phyloP scores from a whole-genome alignment of 441 rosid species.

The Erysimum cheiri region DNA sequence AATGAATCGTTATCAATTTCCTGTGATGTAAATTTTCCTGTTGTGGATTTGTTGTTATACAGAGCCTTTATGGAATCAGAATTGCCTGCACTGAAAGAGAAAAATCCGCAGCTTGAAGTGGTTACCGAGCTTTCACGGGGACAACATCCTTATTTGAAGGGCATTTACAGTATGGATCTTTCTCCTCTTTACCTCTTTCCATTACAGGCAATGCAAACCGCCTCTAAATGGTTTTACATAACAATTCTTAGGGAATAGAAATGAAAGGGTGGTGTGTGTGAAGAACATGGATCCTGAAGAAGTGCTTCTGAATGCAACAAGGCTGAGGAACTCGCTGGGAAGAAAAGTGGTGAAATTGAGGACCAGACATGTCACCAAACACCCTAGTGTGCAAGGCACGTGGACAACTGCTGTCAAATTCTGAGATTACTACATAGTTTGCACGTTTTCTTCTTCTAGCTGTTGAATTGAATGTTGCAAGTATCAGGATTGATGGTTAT shows the following conservation, averaged over 20 bases:
- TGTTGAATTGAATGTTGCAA: conserved; percentile 8
- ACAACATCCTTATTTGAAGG: conserved; percentile 89
- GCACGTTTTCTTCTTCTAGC: conserved; percentile 12
- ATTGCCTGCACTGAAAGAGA: conserved; percentile 64
- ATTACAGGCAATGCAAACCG: neutral
- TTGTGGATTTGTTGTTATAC: conserved; percentile 3
- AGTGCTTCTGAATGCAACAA: conserved; percentile 65
- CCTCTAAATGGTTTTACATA: neutral
- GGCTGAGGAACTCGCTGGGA: conserved; percentile 79
- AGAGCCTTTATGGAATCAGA: conserved; percentile 90
- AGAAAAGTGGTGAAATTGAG: conserved; percentile 79
- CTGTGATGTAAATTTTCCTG: neutral
- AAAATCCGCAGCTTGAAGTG: conserved; percentile 81
- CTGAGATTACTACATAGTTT: conserved; percentile 44
- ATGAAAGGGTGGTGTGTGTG: conserved; percentile 65
- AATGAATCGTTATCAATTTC: conserved; percentile 1
- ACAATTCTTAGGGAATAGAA: conserved; percentile 61
- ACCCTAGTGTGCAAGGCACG: conserved; percentile 89
- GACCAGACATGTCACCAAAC: conserved; percentile 79
- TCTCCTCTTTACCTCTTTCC: neutral
- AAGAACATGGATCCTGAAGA: conserved; percentile 75
- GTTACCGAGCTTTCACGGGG: conserved; percentile 77
- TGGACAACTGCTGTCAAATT: conserved; percentile 77
- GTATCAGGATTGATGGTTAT: conserved; percentile 1
- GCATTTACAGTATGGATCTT: conserved; percentile 63